A percentile compares a stretch with the other conserved stretches of the same genome.
phyloP scores from a whole-genome alignment of 108 stramenopile species.

The Fistulifera pelliculosa region DNA sequence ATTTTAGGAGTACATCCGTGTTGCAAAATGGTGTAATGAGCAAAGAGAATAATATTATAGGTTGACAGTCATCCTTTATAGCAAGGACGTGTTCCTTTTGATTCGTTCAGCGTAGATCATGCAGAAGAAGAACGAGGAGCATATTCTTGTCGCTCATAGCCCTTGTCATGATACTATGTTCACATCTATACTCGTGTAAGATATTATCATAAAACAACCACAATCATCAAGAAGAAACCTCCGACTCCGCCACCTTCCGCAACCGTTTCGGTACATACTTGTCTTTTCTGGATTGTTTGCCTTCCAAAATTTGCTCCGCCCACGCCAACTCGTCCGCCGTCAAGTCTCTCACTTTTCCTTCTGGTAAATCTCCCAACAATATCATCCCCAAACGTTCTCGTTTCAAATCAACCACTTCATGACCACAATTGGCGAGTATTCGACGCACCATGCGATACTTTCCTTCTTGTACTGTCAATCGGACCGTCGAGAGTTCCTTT shows the following conservation, averaged over 20 bases:
- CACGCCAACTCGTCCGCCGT: slow-evolving; percentile 51
- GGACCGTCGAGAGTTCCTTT: slow-evolving; percentile 40
- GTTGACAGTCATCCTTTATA: too few relatives aligned
- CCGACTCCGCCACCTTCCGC: background rate
- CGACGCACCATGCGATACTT: slow-evolving; percentile 83
- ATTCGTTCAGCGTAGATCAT: too few relatives aligned
- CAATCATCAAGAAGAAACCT: background rate
- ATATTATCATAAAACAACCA: too few relatives aligned
- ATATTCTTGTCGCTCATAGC: too few relatives aligned
- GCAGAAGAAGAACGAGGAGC: too few relatives aligned
- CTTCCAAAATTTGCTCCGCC: slow-evolving; percentile 28
- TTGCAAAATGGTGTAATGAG: too few relatives aligned
- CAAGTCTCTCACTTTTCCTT: slow-evolving; percentile 47
- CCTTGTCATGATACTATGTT: too few relatives aligned
- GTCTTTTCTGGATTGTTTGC: slow-evolving; percentile 14
- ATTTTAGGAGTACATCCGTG: too few relatives aligned
- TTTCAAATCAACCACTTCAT: slow-evolving; percentile 61
- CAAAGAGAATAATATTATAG: too few relatives aligned
- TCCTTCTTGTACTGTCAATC: slow-evolving; percentile 69
- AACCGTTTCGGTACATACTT: background rate
- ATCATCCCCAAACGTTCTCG: slow-evolving; percentile 50
- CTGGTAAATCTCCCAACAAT: slow-evolving; percentile 37
- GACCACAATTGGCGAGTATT: slow-evolving; percentile 74
- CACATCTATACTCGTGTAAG: too few relatives aligned
- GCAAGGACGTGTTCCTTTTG: too few relatives aligned